These are phyloP conservation scores for Fusarium sacchari DNA, from an alignment of 2,329 filamentous ascomycete species.

Conservation along the genomic window DNA sequence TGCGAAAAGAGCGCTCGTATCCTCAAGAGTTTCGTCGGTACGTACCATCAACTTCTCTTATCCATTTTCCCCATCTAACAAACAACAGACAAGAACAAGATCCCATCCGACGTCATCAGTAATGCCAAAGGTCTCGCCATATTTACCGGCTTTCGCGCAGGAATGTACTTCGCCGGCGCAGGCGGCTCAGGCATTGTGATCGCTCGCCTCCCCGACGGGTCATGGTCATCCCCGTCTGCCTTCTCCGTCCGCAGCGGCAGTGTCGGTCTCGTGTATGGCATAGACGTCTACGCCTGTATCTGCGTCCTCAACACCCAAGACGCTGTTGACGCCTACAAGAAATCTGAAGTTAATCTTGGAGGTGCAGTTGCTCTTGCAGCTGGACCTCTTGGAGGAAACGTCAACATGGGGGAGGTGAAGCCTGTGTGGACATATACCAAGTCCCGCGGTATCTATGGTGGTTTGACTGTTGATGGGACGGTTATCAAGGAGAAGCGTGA, in stretches of 20 bases:
- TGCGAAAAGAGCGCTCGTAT: slow-evolving; percentile 11
- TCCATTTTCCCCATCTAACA: background rate
- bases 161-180: slow-evolving; percentile 14
- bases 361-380: slow-evolving; percentile 4
- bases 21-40: slow-evolving; percentile 5
- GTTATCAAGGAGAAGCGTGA: slow-evolving; percentile 1
- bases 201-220: background rate
- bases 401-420: background rate
- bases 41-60: background rate
- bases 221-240: background rate
- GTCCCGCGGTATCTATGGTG: slow-evolving; percentile 2
- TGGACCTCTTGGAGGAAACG: background rate
- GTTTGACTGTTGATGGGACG: slow-evolving; percentile 8
- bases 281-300: slow-evolving; percentile 9
- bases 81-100: background rate
- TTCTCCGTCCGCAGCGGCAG: slow-evolving; percentile 16
- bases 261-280: slow-evolving; percentile 9
- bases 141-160: slow-evolving; percentile 13
- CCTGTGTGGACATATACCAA: slow-evolving; percentile 16
- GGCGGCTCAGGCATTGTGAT: slow-evolving; percentile 7
- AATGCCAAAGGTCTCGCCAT: slow-evolving; percentile 10
- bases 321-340: slow-evolving; percentile 1
- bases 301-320: slow-evolving; percentile 8
- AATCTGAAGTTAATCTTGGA: slow-evolving; percentile 5
- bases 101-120: background rate